Evolutionary conservation across 148 eudicot genomes (phyloP).

Genomic region (Suaeda aralocaspica): DNA sequence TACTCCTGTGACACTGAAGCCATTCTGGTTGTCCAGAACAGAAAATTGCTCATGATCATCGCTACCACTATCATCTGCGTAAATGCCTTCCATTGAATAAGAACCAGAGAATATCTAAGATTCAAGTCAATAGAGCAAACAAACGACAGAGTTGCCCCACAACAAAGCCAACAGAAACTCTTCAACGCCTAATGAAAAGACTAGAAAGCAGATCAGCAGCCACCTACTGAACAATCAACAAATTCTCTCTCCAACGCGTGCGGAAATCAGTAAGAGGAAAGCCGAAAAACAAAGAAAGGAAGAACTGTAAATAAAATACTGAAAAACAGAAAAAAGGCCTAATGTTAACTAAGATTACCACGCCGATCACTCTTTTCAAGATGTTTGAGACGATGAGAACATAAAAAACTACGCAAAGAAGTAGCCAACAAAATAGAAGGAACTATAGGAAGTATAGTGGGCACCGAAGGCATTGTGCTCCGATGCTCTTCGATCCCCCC

Average conservation of each 20-base stretch:
- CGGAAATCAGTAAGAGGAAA: conserved; percentile 12
- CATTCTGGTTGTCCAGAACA: conserved; percentile 18
- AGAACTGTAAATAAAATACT: conserved; percentile 8
- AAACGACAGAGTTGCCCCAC: conserved; percentile 6
- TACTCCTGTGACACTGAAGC: conserved; percentile 17
- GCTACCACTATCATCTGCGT: conserved; percentile 16
- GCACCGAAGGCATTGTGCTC: conserved; percentile 90
- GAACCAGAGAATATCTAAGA: conserved; percentile 17
- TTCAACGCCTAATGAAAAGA: conserved; percentile 7
- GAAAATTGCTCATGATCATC: conserved; percentile 23
- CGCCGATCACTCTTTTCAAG: conserved; percentile 80
- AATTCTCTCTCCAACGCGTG: conserved; percentile 13
- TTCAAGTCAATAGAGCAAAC: conserved; percentile 4
- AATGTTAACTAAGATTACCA: conserved; percentile 88
- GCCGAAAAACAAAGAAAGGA: conserved; percentile 16
- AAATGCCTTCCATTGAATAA: conserved; percentile 43
- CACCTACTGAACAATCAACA: conserved; percentile 9
- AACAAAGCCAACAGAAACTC: not conserved
- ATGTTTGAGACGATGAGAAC: conserved; percentile 73
- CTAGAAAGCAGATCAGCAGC: conserved; percentile 13
- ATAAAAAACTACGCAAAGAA: conserved; percentile 44
- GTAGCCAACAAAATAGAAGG: conserved; percentile 33
- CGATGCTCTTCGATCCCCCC: conserved; percentile 52
- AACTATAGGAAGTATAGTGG: conserved; percentile 37
- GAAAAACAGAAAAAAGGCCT: not conserved